Base-by-base conservation (phyloP, 2,329 filamentous ascomycete species). In the Fusarium sp. region DNA sequence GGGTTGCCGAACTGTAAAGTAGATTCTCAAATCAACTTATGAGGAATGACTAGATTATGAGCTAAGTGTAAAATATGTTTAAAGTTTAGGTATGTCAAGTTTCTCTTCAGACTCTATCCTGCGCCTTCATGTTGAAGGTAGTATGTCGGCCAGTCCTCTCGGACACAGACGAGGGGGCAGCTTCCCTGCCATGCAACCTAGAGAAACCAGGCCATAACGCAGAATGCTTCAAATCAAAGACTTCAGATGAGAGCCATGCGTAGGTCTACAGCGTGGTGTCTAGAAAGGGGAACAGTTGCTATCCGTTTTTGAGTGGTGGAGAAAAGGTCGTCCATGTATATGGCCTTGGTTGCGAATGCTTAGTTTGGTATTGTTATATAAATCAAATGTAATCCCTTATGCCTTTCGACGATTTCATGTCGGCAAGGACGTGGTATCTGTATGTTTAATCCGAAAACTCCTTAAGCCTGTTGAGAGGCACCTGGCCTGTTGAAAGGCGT, bases 391-490 rank as follows among this genome's bases (percentile, higher is more conserved):
- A 63, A 69, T 63, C 33, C 22, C 70, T 51, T 57, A 44, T 62
- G 70, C 56, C 58, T 55, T 56, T 69, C 58, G 69, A 72, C 55
- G 54, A 64, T 67, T 65, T 64, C 49, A 60, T 69, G 68, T 72
- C 74, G 72, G 70, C 56, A 75, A 69, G 18, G 41, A 24, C 33
- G 45, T 69, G 69, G 69, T 71, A 69, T 66, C 62, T 68, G 26
- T 69, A 35, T 42, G 33, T 72, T 60, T 58, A 41, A 58, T 63
- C 63, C 49, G 69, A 71, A 77, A 74, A 67, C 68, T 76, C 74
- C 70, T 77, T 72, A 61, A 70, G 69, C 76, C 77, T 78, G 77
- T 78, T 78, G 77, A 78, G 74, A 78, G 77, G 68, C 72, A 63
- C 69, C 52, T 58, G 67, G 69, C 76, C 77, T 78, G 77, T 78